Evolutionary conservation across 352 stramenopile genomes (phyloP), one percentile per base, ranked within the genome.

Genomic region (Phytophthora idaei): DNA sequence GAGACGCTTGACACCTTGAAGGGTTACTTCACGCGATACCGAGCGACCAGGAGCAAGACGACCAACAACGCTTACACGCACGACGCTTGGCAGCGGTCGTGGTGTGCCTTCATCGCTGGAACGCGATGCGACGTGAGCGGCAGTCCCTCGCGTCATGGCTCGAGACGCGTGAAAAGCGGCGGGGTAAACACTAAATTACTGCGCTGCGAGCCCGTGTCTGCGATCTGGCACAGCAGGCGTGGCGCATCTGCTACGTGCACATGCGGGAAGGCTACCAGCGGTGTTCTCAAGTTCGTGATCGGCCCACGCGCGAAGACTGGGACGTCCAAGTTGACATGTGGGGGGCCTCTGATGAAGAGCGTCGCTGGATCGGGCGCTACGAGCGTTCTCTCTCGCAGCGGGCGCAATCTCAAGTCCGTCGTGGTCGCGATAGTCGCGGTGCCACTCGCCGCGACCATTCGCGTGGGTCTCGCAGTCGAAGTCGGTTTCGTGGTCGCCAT

Each of bases 31-130:
- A 12, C 3, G 0, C 55, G 55, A 5, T 70, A 36, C 39, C 47
- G 55, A 6, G 32, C 29, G 17, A 46, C 52, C 25, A 44, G 34
- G 36, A 15, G 15, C 39, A 66, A 66, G 41, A 10, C 0, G 27
- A 28, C n/a, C 3, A 53, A 60, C 37, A 5, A 32, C 12, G 17
- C 25, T 5, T 51, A 57, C 42, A n/a, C 44, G 6, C 29, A 42
- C 37, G 48, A 60, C 36, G 36, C 62, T 2, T n/a, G 64, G 5
- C 62, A 58, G 25, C 17, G 31, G 1, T 61, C 54, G 53, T 71
- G 28, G 46, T 64, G 47, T 31, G 53, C 58, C 15, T 62, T 69
- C 12, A 61, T 61, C 54, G 28, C 8, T 68, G 66, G 54, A 65
- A 67, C 36, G 36, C 6, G 10, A 10, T 17, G 28, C 39, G 48